A percentile compares a stretch with the other conserved stretches of the same genome.
Evolutionary conservation across 176 grass and related monocot species (phyloP).

Genomic region (Triticum dicoccoides): DNA sequence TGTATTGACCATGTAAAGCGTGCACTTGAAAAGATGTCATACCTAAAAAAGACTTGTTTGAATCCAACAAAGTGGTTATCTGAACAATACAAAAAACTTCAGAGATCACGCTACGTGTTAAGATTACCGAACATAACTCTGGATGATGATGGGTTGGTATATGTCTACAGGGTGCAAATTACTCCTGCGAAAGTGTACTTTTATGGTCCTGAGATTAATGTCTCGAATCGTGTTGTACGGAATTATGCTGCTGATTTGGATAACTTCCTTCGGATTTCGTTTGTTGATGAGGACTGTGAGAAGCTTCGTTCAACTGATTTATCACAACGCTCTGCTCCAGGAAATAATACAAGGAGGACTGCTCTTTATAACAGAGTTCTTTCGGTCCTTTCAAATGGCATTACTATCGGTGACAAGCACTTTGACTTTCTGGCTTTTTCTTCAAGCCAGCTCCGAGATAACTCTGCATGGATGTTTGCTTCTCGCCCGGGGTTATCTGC

Average conservation of each 20-base stretch:
- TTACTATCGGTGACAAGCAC: conserved; percentile 70
- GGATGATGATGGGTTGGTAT: conserved; percentile 68
- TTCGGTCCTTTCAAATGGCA: conserved; percentile 67
- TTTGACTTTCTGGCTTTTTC: conserved; percentile 97
- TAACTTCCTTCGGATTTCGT: conserved; percentile 85
- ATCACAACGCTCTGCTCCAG: conserved; percentile 48
- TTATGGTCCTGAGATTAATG: conserved; percentile 84
- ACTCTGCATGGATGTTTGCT: conserved; percentile 96
- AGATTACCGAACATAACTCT: conserved; percentile 45
- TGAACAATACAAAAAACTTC: conserved; percentile 38
- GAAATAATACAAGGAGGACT: conserved; percentile 39
- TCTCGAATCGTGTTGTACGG: conserved; percentile 83
- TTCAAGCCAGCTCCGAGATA: conserved; percentile 92
- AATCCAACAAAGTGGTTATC: conserved; percentile 66
- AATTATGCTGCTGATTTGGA: conserved; percentile 50
- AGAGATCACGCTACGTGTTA: conserved; percentile 5
- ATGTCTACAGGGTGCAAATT: conserved; percentile 79
- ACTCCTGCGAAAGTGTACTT: conserved; percentile 94
- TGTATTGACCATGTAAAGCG: conserved; percentile 49
- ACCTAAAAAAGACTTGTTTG: conserved; percentile 63
- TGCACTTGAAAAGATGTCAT: conserved; percentile 65
- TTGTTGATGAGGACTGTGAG: conserved; percentile 84
- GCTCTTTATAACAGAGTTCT: conserved; percentile 66
- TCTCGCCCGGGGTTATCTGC: conserved; percentile 49
- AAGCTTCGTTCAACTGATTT: conserved; percentile 74